Conservation (phyloP, 2,329 filamentous ascomycete species). For the Aspergillus sp. region DNA sequence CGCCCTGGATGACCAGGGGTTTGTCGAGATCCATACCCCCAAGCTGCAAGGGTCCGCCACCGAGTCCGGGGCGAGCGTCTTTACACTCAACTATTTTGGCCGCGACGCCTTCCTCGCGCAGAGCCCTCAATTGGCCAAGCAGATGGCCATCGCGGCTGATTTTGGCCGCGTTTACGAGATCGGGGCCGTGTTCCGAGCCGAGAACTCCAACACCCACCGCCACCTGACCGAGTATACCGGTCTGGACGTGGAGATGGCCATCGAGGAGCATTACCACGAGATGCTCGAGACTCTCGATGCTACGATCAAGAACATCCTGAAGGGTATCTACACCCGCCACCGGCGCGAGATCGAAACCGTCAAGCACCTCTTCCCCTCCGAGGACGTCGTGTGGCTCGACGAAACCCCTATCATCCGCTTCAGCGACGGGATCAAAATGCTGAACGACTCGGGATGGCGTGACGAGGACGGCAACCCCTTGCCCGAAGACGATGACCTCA, state of each 20-base stretch:
- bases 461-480: conserved; percentile 67
- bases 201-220: conserved; percentile 91
- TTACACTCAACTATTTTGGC: conserved; percentile 86
- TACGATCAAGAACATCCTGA: conserved; percentile 72
- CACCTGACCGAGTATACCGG: conserved; percentile 94
- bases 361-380: conserved; percentile 75
- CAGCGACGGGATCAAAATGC: conserved; percentile 66
- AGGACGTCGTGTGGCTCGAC: conserved; percentile 79
- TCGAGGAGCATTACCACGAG: conserved; percentile 83
- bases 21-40: conserved; percentile 89
- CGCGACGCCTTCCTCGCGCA: conserved; percentile 81
- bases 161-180: conserved; percentile 86
- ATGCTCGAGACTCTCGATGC: conserved; percentile 69
- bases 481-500: conserved; percentile 68
- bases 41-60: conserved; percentile 86
- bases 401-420: conserved; percentile 77
- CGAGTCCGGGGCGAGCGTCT: conserved; percentile 84
- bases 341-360: conserved; percentile 67
- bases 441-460: conserved; percentile 67
- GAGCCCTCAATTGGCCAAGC: conserved; percentile 85
- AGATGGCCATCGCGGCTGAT: conserved; percentile 84
- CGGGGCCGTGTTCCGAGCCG: conserved; percentile 82
- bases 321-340: conserved; percentile 60
- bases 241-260: conserved; percentile 85
- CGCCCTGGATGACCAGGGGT: conserved; percentile 64